phyloP scores from a whole-genome alignment of 2,329 filamentous ascomycete species.

The Sordariomycetes sp. region DNA sequence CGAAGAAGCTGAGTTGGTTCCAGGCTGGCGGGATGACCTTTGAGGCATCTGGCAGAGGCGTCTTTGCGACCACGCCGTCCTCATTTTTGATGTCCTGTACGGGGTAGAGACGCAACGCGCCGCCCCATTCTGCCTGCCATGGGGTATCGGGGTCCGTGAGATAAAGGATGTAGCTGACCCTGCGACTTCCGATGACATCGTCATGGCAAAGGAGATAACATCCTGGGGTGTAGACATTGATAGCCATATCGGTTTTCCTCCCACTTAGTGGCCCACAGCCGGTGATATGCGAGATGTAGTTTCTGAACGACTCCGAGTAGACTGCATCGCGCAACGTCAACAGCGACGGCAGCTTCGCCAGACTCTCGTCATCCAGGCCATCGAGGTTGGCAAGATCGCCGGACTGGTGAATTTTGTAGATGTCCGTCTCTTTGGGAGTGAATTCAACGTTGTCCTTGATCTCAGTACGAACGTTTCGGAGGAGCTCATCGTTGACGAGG shows the following conservation, averaged over 20 bases:
- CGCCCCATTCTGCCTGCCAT: conserved; percentile 90
- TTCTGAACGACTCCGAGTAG: conserved; percentile 82
- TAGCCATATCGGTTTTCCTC: conserved; percentile 96
- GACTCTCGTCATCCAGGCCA: conserved; percentile 77
- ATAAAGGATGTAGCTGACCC: conserved; percentile 96
- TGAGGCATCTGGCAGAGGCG: conserved; percentile 68
- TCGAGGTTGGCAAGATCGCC: conserved; percentile 95
- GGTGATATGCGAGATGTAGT: conserved; percentile 81
- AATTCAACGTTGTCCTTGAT: conserved; percentile 88
- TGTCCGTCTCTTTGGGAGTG: conserved; percentile 97
- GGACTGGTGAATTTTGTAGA: conserved; percentile 99
- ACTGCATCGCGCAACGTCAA: conserved; percentile 86
- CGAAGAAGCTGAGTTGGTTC: conserved; percentile 97
- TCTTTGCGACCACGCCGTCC: conserved; percentile 66
- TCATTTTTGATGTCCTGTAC: conserved; percentile 49
- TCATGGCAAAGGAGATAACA: conserved; percentile 96
- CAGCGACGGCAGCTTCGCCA: conserved; percentile 82
- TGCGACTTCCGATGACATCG: conserved; percentile 94
- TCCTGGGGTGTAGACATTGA: conserved; percentile 95
- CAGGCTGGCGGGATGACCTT: conserved; percentile 88
- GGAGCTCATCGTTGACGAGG: conserved; percentile 70
- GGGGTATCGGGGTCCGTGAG: conserved; percentile 83
- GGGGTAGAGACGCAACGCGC: conserved; percentile 81
- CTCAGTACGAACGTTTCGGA: conserved; percentile 80
- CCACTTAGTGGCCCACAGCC: conserved; percentile 81